These are phyloP conservation scores for Thermochaetoides dissita DNA, from an alignment of 2,329 filamentous ascomycete species.

Conservation along the genomic window DNA sequence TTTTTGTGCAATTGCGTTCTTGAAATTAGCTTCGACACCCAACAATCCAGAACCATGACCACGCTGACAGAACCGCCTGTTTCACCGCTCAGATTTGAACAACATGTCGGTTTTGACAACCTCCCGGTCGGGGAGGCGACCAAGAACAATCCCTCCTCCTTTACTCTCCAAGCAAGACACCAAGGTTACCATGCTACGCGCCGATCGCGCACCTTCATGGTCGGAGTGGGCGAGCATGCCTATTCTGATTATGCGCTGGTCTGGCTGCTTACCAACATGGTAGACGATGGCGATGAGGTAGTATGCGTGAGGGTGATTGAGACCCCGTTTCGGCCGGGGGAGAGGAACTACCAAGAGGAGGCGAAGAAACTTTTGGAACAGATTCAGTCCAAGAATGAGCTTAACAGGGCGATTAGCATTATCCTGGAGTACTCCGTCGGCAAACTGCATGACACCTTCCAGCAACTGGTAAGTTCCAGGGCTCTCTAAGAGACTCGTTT, in stretches of 20 bases:
- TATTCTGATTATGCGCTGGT: constrained; percentile 88
- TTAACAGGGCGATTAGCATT: constrained; percentile 71
- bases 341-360: constrained; percentile 60
- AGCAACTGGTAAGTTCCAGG: constrained; percentile 56
- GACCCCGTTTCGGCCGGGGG: constrained; percentile 59
- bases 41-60: constrained; percentile 21
- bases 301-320: constrained; percentile 82
- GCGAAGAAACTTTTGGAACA: constrained; percentile 60
- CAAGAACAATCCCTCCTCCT: constrained; percentile 48
- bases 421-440: constrained; percentile 79
- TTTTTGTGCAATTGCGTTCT: neutral
- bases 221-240: constrained; percentile 78
- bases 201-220: constrained; percentile 76
- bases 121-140: constrained; percentile 43
- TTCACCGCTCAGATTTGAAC: constrained; percentile 36
- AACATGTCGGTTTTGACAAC: constrained; percentile 48
- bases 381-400: constrained; percentile 64
- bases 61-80: constrained; percentile 27
- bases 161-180: constrained; percentile 76
- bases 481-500: neutral
- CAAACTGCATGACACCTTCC: constrained; percentile 80
- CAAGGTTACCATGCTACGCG: constrained; percentile 71
- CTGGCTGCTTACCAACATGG: constrained; percentile 82
- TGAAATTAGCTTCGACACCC: neutral
- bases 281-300: constrained; percentile 87